phyloP scores from a whole-genome alignment of 805 yeast genomes.

The Ascoidea asiatica region DNA sequence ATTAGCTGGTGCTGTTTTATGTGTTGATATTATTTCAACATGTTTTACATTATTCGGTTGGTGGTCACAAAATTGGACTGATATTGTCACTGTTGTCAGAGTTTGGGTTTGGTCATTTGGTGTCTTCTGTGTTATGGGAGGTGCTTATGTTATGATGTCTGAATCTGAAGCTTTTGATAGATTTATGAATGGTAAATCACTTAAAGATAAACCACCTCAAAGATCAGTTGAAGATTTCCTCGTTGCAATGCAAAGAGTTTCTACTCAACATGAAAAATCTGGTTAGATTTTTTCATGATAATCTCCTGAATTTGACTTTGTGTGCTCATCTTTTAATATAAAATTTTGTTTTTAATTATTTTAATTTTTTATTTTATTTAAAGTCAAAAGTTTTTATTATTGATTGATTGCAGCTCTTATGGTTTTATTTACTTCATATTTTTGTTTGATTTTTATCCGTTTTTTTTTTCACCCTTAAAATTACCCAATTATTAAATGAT shows the following conservation, averaged over 20 bases:
- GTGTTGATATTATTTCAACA: conserved; percentile 82
- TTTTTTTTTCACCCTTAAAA: no score
- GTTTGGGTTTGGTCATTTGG: conserved; percentile 92
- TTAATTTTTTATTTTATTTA: no score
- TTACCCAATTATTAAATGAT: no score
- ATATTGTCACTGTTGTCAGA: conserved; percentile 86
- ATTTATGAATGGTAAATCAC: conserved; percentile 38
- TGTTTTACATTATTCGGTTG: conserved; percentile 87
- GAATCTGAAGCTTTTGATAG: conserved; percentile 56
- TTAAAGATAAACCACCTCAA: conserved; percentile 38
- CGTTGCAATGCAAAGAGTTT: conserved; percentile 79
- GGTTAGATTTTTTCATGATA: no score
- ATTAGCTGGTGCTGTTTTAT: conserved; percentile 82
- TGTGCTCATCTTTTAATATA: no score
- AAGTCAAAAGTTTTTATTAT: no score
- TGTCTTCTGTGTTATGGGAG: conserved; percentile 90
- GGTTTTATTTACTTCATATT: no score
- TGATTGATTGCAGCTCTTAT: no score
- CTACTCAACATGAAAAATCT: conserved; percentile 80
- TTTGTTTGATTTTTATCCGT: no score
- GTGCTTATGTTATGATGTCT: conserved; percentile 88
- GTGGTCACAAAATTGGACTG: conserved; percentile 96
- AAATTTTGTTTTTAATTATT: no score
- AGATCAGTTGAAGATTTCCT: conserved; percentile 76
- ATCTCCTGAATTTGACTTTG: no score